These are phyloP conservation scores for Helminthosporium solani DNA, from an alignment of 2,329 filamentous ascomycete species.

Conservation along the genomic window DNA sequence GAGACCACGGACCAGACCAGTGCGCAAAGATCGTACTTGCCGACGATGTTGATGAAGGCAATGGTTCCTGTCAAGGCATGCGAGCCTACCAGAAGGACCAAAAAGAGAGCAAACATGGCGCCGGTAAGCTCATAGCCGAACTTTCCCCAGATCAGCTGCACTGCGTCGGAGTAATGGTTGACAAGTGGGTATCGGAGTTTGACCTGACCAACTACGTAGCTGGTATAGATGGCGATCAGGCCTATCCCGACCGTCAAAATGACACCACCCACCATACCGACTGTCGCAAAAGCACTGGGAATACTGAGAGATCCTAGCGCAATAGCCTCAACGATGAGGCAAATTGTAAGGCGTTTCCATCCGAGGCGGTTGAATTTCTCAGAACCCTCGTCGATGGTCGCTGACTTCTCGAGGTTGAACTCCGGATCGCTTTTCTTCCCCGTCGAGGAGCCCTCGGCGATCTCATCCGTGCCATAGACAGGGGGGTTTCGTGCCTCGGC, in stretches of 20 bases:
- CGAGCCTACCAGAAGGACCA: constrained; percentile 65
- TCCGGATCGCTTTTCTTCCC: constrained; percentile 39
- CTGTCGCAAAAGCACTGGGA: constrained; percentile 48
- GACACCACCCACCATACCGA: constrained; percentile 51
- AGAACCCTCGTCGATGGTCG: constrained; percentile 39
- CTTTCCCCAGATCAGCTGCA: constrained; percentile 61
- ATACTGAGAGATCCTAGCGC: constrained; percentile 51
- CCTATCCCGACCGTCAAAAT: constrained; percentile 52
- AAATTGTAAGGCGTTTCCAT: constrained; percentile 54
- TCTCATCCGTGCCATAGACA: constrained; percentile 23
- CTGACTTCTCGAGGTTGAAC: constrained; percentile 32
- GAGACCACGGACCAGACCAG: constrained; percentile 66
- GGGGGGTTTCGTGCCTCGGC: constrained; percentile 15
- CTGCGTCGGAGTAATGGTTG: constrained; percentile 68
- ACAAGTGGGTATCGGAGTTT: constrained; percentile 61
- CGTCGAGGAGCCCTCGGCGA: constrained; percentile 18
- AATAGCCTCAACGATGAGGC: constrained; percentile 54
- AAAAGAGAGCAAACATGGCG: constrained; percentile 51
- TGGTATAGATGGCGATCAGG: constrained; percentile 61
- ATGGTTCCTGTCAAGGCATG: constrained; percentile 72
- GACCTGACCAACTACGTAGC: constrained; percentile 63
- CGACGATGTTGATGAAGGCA: constrained; percentile 64
- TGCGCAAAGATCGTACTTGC: constrained; percentile 61
- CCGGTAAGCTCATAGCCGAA: constrained; percentile 54
- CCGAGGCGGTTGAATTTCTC: constrained; percentile 47